Conservation (phyloP, 495 filamentous ascomycete species). For the Tuber calosporum region DNA sequence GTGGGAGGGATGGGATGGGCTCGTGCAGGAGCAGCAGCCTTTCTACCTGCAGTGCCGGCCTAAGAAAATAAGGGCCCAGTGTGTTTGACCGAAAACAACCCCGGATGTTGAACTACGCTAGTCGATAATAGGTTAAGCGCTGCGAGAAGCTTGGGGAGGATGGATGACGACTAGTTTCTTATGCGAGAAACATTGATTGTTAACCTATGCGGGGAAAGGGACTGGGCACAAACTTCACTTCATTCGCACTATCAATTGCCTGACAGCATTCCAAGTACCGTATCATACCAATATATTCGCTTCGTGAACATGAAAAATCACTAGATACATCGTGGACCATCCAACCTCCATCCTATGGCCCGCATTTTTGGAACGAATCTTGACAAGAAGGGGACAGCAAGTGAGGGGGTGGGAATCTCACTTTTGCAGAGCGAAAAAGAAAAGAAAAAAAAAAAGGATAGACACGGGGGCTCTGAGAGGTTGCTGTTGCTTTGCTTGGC, state of each 20-base stretch:
- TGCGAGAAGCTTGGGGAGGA: slow-evolving; percentile 27
- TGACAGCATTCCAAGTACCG: neutral
- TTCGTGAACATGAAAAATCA: neutral
- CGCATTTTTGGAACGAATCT: neutral
- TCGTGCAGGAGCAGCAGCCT: slow-evolving; percentile 29
- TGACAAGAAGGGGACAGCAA: neutral
- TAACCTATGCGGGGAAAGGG: slow-evolving; percentile 35
- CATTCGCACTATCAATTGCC: neutral
- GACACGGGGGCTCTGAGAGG: neutral
- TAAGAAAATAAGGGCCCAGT: slow-evolving; percentile 28
- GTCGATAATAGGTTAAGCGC: slow-evolving; percentile 32
- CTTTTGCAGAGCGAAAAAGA: neutral
- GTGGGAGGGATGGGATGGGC: slow-evolving; percentile 36
- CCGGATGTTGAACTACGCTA: slow-evolving; percentile 23
- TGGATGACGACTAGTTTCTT: slow-evolving; percentile 34
- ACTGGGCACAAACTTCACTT: neutral
- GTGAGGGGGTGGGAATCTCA: neutral
- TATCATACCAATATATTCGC: neutral
- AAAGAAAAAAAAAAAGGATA: neutral
- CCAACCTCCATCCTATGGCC: neutral
- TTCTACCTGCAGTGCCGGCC: slow-evolving; percentile 28
- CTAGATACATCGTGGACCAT: neutral
- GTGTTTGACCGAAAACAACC: slow-evolving; percentile 35
- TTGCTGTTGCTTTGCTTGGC: neutral
- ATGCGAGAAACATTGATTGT: slow-evolving; percentile 33